Evolutionary conservation across 2,329 filamentous ascomycete species (phyloP).

Genomic region (Paecilomyces formosus): DNA sequence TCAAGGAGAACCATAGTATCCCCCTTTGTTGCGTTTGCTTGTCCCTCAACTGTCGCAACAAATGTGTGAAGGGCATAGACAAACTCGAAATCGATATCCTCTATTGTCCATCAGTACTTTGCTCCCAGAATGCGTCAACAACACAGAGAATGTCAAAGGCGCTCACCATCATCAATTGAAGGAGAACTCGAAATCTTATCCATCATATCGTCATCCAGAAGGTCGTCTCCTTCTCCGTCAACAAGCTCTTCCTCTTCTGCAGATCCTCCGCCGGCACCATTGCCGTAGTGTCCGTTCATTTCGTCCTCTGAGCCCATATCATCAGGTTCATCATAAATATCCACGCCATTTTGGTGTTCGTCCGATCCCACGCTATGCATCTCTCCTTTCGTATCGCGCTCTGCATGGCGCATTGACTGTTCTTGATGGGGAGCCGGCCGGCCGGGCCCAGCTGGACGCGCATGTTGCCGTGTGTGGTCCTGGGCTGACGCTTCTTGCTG

Average conservation of each 20-base stretch:
- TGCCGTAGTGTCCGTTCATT: slow-evolving; percentile 14
- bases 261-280: slow-evolving; percentile 6
- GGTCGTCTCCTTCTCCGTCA: slow-evolving; percentile 60
- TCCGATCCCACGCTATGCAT: slow-evolving; percentile 53
- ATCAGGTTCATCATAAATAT: slow-evolving; percentile 26
- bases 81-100: slow-evolving; percentile 99
- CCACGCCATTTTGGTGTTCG: slow-evolving; percentile 23
- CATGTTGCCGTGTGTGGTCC: slow-evolving; percentile 60
- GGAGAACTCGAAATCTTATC: slow-evolving; percentile 98
- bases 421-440: slow-evolving; percentile 74
- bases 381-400: slow-evolving; percentile 68
- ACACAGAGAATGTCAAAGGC: slow-evolving; percentile 44
- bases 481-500: slow-evolving; percentile 68
- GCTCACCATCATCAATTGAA: slow-evolving; percentile 98
- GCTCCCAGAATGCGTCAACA: slow-evolving; percentile 67
- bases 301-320: slow-evolving; percentile 16
- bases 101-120: slow-evolving; percentile 84
- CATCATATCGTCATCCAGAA: slow-evolving; percentile 89
- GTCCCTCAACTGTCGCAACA: slow-evolving; percentile 93
- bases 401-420: slow-evolving; percentile 71
- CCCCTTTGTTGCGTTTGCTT: slow-evolving; percentile 96
- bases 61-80: slow-evolving; percentile 98
- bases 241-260: slow-evolving; percentile 46
- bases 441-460: slow-evolving; percentile 44
- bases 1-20: slow-evolving; percentile 98